Conservation (phyloP, 352 stramenopile genomes). For the Phytophthora colocasiae region DNA sequence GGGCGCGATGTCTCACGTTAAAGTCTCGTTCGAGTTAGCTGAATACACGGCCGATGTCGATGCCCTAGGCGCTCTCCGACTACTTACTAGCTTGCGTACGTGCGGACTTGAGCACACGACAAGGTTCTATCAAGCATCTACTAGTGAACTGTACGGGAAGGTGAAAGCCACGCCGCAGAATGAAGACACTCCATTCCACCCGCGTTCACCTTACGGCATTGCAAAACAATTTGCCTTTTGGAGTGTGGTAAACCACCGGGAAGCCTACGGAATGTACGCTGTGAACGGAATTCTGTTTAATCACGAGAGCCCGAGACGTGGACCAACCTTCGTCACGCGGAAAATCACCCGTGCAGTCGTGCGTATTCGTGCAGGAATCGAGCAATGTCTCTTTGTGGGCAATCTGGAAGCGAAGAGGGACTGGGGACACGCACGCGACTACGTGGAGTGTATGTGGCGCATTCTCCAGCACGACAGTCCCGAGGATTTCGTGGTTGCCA, state of each 20-base stretch:
- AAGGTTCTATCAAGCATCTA: slow-evolving; percentile 98
- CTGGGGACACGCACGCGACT: slow-evolving; percentile 99
- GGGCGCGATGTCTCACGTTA: slow-evolving; percentile 98
- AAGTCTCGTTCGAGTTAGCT: slow-evolving; percentile 99
- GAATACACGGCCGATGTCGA: slow-evolving; percentile 99
- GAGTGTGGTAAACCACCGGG: slow-evolving; percentile 99
- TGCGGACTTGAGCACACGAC: slow-evolving; percentile 80
- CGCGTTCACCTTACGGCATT: slow-evolving; percentile 97
- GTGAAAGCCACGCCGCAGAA: slow-evolving; percentile 96
- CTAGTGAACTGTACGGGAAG: slow-evolving; percentile 98
- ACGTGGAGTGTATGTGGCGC: slow-evolving; percentile 99
- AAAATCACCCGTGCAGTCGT: slow-evolving; percentile 98
- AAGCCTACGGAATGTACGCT: slow-evolving; percentile 95
- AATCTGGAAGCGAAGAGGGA: slow-evolving; percentile 98
- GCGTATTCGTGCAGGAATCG: slow-evolving; percentile 90
- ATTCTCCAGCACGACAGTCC: slow-evolving; percentile 94
- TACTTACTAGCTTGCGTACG: slow-evolving; percentile 97
- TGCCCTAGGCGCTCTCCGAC: slow-evolving; percentile 94
- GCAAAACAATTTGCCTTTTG: slow-evolving; percentile 99
- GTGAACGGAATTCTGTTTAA: slow-evolving; percentile 99
- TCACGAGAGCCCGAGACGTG: slow-evolving; percentile 98
- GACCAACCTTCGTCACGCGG: slow-evolving; percentile 98
- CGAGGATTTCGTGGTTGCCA: slow-evolving; percentile 90
- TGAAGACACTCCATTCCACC: slow-evolving; percentile 98
- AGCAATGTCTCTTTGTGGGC: slow-evolving; percentile 97